phyloP scores from a whole-genome alignment of 805 yeast species.

The Kuraishia piskuri region DNA sequence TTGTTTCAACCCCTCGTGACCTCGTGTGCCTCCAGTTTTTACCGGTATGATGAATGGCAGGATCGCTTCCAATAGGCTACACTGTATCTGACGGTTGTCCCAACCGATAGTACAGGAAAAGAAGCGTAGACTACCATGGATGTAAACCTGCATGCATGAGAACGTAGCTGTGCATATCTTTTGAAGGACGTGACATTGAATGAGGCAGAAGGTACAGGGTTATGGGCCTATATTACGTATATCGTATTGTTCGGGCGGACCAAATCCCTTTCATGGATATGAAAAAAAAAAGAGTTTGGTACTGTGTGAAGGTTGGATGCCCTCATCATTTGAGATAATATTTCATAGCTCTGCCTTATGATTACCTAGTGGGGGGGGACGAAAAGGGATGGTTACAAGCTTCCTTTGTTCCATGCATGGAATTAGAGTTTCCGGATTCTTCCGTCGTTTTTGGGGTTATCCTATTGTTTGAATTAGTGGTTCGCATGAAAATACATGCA shows the following conservation, averaged over 20 bases:
- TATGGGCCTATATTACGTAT: background rate
- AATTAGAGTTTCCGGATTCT: background rate
- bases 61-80: background rate
- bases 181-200: background rate
- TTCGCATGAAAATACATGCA: background rate
- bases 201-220: background rate
- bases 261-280: background rate
- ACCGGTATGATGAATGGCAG: background rate
- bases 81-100: background rate
- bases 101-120: background rate
- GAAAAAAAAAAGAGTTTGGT: no score
- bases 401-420: background rate
- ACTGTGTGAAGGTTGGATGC: no score
- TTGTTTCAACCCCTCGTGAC: no score
- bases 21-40: no score
- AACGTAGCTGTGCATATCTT: background rate
- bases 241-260: background rate
- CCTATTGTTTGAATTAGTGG: background rate
- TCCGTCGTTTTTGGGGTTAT: background rate
- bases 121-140: background rate
- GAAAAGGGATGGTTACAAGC: background rate
- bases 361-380: no score
- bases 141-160: background rate
- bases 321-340: background rate
- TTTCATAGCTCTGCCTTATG: no score